A percentile compares a stretch with the other conserved stretches of the same genome.
These are phyloP conservation scores for Lasiodiplodia sp. DNA, from an alignment of 2,329 filamentous ascomycete genomes.

Conservation along the genomic window DNA sequence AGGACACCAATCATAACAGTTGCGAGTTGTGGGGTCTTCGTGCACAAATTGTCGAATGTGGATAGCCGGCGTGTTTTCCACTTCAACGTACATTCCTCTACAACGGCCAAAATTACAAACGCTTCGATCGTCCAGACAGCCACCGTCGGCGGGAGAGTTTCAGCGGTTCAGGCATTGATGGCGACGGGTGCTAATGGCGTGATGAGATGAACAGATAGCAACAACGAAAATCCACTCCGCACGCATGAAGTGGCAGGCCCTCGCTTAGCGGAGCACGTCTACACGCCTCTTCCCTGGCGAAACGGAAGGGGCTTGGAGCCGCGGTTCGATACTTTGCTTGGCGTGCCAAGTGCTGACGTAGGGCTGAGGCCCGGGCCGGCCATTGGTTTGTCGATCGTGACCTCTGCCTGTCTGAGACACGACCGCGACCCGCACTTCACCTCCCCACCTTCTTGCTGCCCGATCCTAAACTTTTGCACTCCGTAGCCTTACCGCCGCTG, in stretches of 20 bases:
- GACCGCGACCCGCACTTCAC: conserved; percentile 24
- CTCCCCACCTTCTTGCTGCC: conserved; percentile 5
- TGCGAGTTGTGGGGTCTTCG: not conserved
- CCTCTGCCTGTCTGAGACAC: conserved; percentile 17
- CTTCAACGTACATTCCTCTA: not conserved
- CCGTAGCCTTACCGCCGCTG: not conserved
- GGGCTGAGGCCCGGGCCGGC: conserved; percentile 25
- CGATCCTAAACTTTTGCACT: not conserved
- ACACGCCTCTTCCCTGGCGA: conserved; percentile 11
- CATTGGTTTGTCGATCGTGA: conserved; percentile 19
- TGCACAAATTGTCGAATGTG: not conserved
- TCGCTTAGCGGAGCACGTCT: not conserved
- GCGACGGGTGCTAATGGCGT: not conserved
- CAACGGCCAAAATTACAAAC: not conserved
- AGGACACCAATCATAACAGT: not conserved
- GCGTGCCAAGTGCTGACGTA: conserved; percentile 14
- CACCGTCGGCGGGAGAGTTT: not conserved
- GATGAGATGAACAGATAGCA: not conserved
- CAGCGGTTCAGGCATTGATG: not conserved
- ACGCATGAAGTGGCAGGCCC: not conserved
- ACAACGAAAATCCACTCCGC: not conserved
- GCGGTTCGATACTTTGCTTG: conserved; percentile 18
- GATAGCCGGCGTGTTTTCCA: not conserved
- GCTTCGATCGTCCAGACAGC: not conserved
- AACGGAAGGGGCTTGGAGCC: conserved; percentile 16